Percentiles rank a stretch among this genome's conserved stretches.
These are phyloP conservation scores for Termitomyces sp. DNA, from an alignment of 768 basidiomycete species.

Conservation along the genomic window DNA sequence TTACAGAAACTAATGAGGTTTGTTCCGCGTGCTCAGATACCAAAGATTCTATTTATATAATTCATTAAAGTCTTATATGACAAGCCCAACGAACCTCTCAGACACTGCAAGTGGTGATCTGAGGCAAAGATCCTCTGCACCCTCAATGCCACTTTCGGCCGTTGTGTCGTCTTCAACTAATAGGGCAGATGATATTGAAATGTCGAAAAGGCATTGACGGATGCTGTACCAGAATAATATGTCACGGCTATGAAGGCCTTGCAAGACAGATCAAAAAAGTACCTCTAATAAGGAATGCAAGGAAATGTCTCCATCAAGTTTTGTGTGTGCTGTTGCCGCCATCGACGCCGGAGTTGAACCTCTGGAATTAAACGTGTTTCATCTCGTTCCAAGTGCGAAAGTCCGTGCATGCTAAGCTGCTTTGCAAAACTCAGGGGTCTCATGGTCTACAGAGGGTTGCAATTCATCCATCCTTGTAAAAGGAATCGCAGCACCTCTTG, in stretches of 20 bases:
- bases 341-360: not conserved
- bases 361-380: not conserved
- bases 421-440: too few species aligned
- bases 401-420: too few species aligned
- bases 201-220: constrained; percentile 22
- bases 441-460: too few species aligned
- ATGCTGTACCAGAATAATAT: not conserved
- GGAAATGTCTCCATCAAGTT: not conserved
- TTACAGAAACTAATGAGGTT: constrained; percentile 34
- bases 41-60: not conserved
- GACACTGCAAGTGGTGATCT: not conserved
- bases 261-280: not conserved
- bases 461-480: not conserved
- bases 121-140: not conserved
- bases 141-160: constrained; percentile 11
- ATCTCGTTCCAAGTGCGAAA: not conserved
- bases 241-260: not conserved
- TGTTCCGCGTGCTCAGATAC: not conserved
- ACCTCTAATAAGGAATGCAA: not conserved
- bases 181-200: constrained; percentile 16
- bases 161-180: constrained; percentile 7
- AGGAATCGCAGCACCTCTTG: too few species aligned
- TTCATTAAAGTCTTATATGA: constrained; percentile 14
- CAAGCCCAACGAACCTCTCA: constrained; percentile 8
- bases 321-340: not conserved